These are phyloP conservation scores for Prunella vulgaris DNA, from an alignment of 257 asterid genomes.

Conservation along the genomic window DNA sequence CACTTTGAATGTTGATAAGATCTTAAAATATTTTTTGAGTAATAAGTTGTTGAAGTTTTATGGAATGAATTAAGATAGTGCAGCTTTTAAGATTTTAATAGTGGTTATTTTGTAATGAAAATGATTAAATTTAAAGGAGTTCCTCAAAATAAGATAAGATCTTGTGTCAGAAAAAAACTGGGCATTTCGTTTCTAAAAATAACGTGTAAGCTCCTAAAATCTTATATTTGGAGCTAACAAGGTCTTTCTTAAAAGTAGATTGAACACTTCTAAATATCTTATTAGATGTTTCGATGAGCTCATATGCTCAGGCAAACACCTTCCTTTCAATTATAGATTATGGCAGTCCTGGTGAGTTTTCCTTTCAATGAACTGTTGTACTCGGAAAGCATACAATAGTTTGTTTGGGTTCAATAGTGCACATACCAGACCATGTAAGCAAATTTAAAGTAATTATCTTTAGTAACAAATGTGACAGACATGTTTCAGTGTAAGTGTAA, in stretches of 20 bases:
- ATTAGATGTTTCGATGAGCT: neutral
- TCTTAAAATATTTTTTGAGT: neutral
- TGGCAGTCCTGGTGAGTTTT: neutral
- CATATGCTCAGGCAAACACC: neutral
- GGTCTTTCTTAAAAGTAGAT: neutral
- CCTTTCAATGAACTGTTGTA: neutral
- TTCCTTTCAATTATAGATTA: neutral
- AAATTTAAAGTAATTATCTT: constrained; percentile 1
- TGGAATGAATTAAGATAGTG: neutral
- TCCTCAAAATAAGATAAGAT: neutral
- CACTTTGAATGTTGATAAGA: neutral
- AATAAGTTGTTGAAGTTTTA: neutral
- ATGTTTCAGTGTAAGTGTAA: neutral
- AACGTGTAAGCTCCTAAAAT: neutral
- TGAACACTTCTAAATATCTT: neutral
- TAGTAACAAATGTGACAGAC: neutral
- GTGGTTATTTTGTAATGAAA: neutral
- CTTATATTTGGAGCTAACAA: neutral
- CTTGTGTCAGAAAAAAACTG: too few relatives aligned
- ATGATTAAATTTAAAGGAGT: neutral
- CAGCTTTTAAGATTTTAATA: neutral
- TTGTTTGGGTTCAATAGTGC: neutral
- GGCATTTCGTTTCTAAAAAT: neutral
- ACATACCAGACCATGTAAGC: neutral
- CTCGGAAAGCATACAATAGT: neutral